Percentiles rank a stretch among this genome's conserved stretches.
phyloP scores from a whole-genome alignment of 148 eudicot genomes.

The Fagopyrum homotropicum region DNA sequence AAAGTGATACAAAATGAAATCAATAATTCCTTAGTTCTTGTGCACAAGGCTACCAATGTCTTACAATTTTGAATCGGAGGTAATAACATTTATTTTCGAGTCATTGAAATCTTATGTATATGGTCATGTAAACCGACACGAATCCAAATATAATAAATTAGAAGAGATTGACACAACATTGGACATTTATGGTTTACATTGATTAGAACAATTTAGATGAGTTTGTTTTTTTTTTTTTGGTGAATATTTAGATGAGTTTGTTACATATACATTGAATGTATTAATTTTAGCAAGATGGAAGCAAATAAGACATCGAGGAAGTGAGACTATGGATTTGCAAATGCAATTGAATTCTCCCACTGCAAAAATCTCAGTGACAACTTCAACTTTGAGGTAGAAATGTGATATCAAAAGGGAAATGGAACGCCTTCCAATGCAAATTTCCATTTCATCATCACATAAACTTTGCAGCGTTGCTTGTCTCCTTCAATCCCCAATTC shows the following conservation, averaged over 20 bases:
- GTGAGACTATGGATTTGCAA: background rate
- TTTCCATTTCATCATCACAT: background rate
- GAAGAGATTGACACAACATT: constrained; percentile 2
- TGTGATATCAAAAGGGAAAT: background rate
- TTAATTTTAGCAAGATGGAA: background rate
- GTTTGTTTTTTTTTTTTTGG: no score
- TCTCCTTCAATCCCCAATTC: constrained; percentile 11
- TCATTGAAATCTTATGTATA: no score
- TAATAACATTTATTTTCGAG: no score
- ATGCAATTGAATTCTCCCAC: background rate
- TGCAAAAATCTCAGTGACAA: constrained; percentile 12
- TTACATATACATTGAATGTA: background rate
- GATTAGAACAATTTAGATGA: background rate
- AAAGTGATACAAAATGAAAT: no score
- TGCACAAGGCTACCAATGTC: no score
- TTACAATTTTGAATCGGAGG: no score
- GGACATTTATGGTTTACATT: constrained; percentile 3
- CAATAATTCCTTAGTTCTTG: no score
- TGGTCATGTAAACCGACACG: background rate
- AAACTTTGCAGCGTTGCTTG: constrained; percentile 5
- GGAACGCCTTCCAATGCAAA: constrained; percentile 2
- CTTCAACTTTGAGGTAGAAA: constrained; percentile 7
- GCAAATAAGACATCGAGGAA: constrained; percentile 6
- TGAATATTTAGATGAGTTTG: background rate
- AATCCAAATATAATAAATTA: background rate